Base-by-base conservation (phyloP, 129 eudicot species). In the Tagetes erecta region DNA sequence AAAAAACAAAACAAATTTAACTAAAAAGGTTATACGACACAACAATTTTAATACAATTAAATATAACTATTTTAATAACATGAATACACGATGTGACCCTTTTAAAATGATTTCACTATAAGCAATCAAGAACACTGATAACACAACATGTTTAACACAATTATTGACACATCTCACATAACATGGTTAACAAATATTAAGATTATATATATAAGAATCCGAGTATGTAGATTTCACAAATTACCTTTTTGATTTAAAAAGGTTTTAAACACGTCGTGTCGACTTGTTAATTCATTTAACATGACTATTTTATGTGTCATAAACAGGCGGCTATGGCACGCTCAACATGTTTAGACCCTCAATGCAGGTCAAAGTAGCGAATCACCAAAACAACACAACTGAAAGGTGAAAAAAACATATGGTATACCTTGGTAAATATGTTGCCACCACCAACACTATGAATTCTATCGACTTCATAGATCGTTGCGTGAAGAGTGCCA, bases 401-500 rank as follows among this genome's bases (percentile, higher is more conserved):
- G n/a, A 8, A 64, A 74, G 20, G 4, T 31, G 44, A 67, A 67
- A 7, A 56, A 56, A 68, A 56, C 58, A 35, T 56, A 46, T 27
- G 64, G 41, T 62, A 64, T 79, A 79, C 83, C 83, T 79, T 79
- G 36, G 45, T 5, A 42, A 79, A 72, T 42, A 79, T 72, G 68
- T 79, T 79, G 8, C 42, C 37, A 42, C 82, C 77, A 51, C 77
- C 67, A 40, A 11, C 8, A 0, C 3, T 0, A 9, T 68, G 47
- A 56, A 80, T 63, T 63, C 74, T 80, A 74, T 80, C 83, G 31
- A 80, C 83, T 74, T 80, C 83, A 63, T 80, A 80, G 14, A 80
- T 58, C 40, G 83, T 80, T 1, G 58, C 83, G 68, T 80, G 83
- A 67, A 80, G 80, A 80, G 83, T 80, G 8, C 80, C 83, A 74